Conservation (phyloP, 176 grass and related monocot genomes). For the Rhipidocladum racemiflorum region DNA sequence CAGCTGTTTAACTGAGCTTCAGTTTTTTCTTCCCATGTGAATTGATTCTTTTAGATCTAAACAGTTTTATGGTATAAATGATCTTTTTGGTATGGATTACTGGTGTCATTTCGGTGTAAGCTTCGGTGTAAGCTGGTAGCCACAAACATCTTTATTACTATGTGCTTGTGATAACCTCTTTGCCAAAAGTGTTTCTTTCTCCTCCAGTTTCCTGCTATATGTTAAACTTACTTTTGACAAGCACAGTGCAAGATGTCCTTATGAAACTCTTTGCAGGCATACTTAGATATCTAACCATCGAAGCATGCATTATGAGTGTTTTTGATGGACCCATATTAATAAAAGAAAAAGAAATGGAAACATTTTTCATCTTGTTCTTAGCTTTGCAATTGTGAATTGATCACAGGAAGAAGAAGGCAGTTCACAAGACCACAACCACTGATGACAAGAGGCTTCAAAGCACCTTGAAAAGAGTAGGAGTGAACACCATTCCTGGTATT, state of each 20-base stretch:
- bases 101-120: neutral
- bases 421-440: constrained; percentile 69
- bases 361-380: neutral
- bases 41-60: neutral
- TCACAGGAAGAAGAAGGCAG: constrained; percentile 88
- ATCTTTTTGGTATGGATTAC: neutral
- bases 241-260: neutral
- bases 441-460: constrained; percentile 83
- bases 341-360: neutral
- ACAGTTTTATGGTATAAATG: neutral
- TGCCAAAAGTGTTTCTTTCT: neutral
- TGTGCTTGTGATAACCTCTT: neutral
- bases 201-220: neutral
- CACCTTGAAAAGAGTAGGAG: constrained; percentile 81
- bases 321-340: neutral
- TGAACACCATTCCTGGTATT: constrained; percentile 64
- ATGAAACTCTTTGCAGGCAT: neutral
- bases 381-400: neutral
- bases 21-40: neutral
- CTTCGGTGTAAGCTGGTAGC: neutral
- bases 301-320: neutral
- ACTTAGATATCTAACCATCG: neutral
- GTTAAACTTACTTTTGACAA: neutral
- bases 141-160: neutral
- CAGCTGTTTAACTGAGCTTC: neutral